Conservation (phyloP, 257 asterid species). For the Hygrophila difformis region DNA sequence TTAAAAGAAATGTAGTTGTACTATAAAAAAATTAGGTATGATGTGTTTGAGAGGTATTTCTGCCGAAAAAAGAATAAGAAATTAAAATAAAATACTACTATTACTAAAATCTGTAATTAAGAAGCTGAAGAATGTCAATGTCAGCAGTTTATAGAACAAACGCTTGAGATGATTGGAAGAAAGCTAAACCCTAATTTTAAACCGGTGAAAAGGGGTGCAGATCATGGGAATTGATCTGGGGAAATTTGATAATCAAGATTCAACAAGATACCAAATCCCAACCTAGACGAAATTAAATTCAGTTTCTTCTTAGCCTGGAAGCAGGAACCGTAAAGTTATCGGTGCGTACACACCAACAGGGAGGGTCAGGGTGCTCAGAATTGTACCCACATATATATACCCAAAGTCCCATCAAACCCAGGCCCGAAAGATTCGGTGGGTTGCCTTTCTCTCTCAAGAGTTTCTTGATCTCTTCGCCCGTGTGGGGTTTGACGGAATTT, state of each 20-base stretch:
- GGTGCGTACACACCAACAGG: background rate
- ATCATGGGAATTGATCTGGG: slow-evolving; percentile 13
- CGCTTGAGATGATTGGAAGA: slow-evolving; percentile 2
- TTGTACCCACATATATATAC: background rate
- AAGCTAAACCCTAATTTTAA: background rate
- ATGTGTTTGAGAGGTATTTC: background rate
- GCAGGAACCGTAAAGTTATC: slow-evolving; percentile 5
- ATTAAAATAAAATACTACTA: too few relatives aligned
- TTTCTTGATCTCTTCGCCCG: slow-evolving; percentile 19
- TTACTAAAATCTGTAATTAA: slow-evolving; percentile 2
- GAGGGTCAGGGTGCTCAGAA: too few relatives aligned
- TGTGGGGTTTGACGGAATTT: slow-evolving; percentile 22
- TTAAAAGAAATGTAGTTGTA: background rate
- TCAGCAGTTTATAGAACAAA: slow-evolving; percentile 4
- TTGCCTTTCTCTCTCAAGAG: slow-evolving; percentile 16
- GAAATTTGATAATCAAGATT: slow-evolving; percentile 10
- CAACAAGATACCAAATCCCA: slow-evolving; percentile 7
- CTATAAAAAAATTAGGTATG: too few relatives aligned
- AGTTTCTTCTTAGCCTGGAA: too few relatives aligned
- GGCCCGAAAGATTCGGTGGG: slow-evolving; percentile 6
- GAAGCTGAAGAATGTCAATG: background rate
- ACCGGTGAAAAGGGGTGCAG: slow-evolving; percentile 3
- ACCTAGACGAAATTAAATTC: too few relatives aligned
- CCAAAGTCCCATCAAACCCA: slow-evolving; percentile 14
- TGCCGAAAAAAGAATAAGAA: too few relatives aligned